Evolutionary conservation across 139 green algal species (phyloP), one percentile per base, ranked within the genome.

Genomic region (Pedinophyceae sp.): DNA sequence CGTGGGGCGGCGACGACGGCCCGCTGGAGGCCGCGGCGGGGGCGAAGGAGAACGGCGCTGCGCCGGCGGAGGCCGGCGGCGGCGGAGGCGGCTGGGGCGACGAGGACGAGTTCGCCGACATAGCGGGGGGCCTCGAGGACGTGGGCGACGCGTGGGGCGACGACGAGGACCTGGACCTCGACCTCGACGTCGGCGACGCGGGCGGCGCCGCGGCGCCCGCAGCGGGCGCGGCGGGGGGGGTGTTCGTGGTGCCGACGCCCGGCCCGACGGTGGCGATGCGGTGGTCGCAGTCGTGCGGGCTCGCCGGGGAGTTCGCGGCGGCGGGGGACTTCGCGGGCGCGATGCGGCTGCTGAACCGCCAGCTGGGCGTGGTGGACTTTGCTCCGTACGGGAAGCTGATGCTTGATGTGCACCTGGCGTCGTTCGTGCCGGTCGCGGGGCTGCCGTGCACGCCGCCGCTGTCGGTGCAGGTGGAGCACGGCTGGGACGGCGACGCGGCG

Each of bases 301-400:
- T 91, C 34, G 70, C 81, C 22, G 87, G 75, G 26, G 84, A 97
- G 61, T 79, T 88, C 49, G 74, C 59, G 1, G 85, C 87, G 3
- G 87, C 86, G 23, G 89, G 87, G 28, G 71, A 76, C 17, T 94
- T 96, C 57, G 71, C 82, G 52, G 74, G 66, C 3, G 89, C 89
- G 27, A 94, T 95, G 84, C 82, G 82, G 23, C 68, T 97, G 64
- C 77, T 99, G 47, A 81, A 82, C 66, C 70, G 87, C 29, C 87
- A 96, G 67, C 70, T 95, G 29, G 91, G 88, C 55, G 83, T 89
- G n/a, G 60, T 73, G 26, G 72, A 80, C 64, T 96, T 97, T 54
- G 86, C 80, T 54, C 87, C 91, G 15, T 69, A 97, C 48, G 74
- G 78, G 61, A 71, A 77, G 7, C 75, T 81, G 62, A 83, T 96